Conservation (phyloP, 2,329 filamentous ascomycete species). For the Plenodomus lindquistii region DNA sequence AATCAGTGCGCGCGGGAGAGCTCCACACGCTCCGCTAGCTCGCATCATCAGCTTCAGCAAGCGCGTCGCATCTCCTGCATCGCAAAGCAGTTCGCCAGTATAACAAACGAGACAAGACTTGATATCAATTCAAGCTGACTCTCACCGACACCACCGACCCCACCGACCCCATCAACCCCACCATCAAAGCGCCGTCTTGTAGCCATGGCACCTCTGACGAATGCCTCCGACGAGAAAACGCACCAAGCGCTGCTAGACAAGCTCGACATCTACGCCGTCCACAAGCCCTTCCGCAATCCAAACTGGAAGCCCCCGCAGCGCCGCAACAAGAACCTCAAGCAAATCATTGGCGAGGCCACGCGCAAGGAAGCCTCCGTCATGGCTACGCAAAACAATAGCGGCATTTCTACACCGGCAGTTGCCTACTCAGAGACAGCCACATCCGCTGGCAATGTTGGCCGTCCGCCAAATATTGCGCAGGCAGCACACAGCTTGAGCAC, state of each 20-base stretch:
- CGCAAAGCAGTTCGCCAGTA: too few relatives aligned
- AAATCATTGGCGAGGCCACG: conserved; percentile 86
- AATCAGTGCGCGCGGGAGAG: conserved; percentile 15
- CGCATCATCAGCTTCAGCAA: conserved; percentile 7
- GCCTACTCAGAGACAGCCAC: conserved; percentile 42
- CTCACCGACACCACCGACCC: background rate
- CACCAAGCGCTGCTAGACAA: conserved; percentile 86
- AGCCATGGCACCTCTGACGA: conserved; percentile 63
- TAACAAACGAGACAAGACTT: too few relatives aligned
- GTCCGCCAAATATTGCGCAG: conserved; percentile 73
- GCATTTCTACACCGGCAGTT: conserved; percentile 67
- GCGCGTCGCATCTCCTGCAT: background rate
- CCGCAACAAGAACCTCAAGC: conserved; percentile 98
- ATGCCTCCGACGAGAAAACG: conserved; percentile 73
- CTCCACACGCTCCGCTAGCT: conserved; percentile 27
- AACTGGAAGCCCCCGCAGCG: conserved; percentile 91
- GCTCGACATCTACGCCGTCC: conserved; percentile 85
- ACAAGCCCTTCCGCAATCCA: conserved; percentile 87
- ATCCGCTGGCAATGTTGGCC: conserved; percentile 67
- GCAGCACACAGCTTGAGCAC: conserved; percentile 85
- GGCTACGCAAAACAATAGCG: conserved; percentile 81
- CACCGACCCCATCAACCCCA: background rate
- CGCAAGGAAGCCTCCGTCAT: conserved; percentile 87
- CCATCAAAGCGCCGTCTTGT: background rate
- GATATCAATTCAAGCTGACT: too few relatives aligned